Conservation (phyloP, 441 rosid species). For the Erysimum cheiri region DNA sequence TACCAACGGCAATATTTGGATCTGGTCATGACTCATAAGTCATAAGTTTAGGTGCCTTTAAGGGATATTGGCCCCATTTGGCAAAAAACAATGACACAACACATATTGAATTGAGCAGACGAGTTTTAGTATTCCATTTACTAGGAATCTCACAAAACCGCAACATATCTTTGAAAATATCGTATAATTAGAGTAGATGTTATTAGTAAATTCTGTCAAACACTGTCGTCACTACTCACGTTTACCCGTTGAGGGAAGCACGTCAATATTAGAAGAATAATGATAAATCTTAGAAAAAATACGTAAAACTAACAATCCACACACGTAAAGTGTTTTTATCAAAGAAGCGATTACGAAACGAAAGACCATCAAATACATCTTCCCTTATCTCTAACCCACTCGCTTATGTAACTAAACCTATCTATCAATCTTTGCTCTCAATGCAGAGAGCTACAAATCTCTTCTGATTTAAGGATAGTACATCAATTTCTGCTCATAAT, state of each 20-base stretch:
- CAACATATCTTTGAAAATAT: background rate
- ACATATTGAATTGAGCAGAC: background rate
- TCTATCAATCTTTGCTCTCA: background rate
- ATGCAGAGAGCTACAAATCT: background rate
- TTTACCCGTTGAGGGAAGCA: slow-evolving; percentile 13
- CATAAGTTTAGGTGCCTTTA: background rate
- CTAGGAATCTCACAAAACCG: background rate
- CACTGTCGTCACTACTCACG: slow-evolving; percentile 7
- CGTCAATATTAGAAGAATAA: slow-evolving; percentile 14
- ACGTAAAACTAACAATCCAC: background rate
- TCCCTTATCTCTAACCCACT: slow-evolving; percentile 20
- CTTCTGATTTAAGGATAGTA: slow-evolving; percentile 7
- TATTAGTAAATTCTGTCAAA: background rate
- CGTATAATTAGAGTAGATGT: background rate
- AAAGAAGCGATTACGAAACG: slow-evolving; percentile 6
- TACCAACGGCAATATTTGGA: slow-evolving; percentile 7
- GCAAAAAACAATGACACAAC: background rate
- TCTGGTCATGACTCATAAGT: background rate
- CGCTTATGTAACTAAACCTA: slow-evolving; percentile 25
- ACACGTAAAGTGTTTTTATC: slow-evolving; percentile 2
- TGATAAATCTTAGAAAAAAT: background rate
- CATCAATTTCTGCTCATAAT: slow-evolving; percentile 30
- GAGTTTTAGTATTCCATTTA: background rate
- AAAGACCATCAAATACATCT: slow-evolving; percentile 32
- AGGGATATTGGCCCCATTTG: background rate